These are phyloP conservation scores for Solanum tarapatanum DNA, from an alignment of 257 asterid species.

Conservation along the genomic window DNA sequence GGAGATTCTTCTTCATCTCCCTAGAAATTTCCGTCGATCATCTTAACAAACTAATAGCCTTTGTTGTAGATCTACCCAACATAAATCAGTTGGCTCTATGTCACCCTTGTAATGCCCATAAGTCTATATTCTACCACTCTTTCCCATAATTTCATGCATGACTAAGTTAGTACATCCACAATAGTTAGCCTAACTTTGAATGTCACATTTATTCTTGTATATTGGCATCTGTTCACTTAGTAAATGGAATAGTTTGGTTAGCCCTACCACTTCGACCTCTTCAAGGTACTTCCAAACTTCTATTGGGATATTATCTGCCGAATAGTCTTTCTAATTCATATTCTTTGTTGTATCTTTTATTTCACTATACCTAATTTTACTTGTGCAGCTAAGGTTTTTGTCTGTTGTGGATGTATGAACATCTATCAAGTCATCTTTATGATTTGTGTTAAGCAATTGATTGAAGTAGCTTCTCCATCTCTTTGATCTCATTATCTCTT, in stretches of 20 bases:
- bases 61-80: not conserved
- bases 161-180: not conserved
- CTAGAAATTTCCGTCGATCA: not conserved
- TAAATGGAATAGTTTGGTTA: not conserved
- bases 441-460: not conserved
- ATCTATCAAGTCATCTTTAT: not conserved
- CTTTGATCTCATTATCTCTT: not conserved
- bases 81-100: not conserved
- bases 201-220: not conserved
- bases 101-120: not conserved
- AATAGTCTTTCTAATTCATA: not conserved
- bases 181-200: not conserved
- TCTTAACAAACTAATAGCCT: not conserved
- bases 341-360: not conserved
- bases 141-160: not conserved
- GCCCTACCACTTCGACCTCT: not conserved
- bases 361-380: not conserved
- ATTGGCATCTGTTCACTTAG: not conserved
- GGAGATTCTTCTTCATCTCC: not conserved
- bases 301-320: not conserved
- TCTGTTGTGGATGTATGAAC: not conserved
- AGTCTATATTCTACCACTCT: not conserved
- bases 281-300: not conserved
- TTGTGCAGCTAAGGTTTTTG: not conserved
- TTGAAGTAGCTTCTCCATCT: not conserved